Evolutionary conservation across 352 stramenopile genomes (phyloP), one percentile per base, ranked within the genome.

Genomic region (Pythium phragmiticola): DNA sequence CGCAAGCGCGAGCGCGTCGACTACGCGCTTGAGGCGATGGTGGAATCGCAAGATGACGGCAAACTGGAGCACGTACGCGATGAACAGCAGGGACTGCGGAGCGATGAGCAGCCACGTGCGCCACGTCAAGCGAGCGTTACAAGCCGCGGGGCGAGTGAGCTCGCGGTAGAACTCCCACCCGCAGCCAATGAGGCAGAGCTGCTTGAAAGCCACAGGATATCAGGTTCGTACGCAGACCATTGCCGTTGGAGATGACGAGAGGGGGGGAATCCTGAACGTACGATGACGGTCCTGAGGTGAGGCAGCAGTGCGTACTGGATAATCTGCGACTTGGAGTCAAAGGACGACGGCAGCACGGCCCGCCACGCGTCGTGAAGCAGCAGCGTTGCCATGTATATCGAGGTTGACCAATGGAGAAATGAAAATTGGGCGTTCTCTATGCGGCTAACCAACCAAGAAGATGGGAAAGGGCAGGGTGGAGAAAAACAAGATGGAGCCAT

Each of bases 31-130:
- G 16, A 59, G 36, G 7, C 45, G 36, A 28, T 46, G 52, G 13
- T 47, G 59, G 46, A 63, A 63, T 6, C 58, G 65, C 42, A 66
- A 12, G 2, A 66, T 49, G 9, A 63, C 21, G 2, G 54, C 13
- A 14, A 52, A 59, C 37, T 71, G 65, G 23, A 71, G 58, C 39
- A 59, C 17, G 39, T 57, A 71, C 28, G 65, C 55, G 7, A 54
- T 58, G 3, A 64, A 16, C 26, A 71, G 58, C 21, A 57, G 9
- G 17, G 54, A 12, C 17, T 71, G 65, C 3, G 65, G 65, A 30
- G 42, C 45, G 46, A 71, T 53, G 12, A 71, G 57, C 43, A 71
- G 47, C 65, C 53, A 71, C 30, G 43, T 63, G 28, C 65, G 65
- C 65, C 51, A 66, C 23, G 26, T 56, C 21, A 60, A 21, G 16